Conservation (phyloP, 345 rosid genomes). For the Boechera stricta region DNA sequence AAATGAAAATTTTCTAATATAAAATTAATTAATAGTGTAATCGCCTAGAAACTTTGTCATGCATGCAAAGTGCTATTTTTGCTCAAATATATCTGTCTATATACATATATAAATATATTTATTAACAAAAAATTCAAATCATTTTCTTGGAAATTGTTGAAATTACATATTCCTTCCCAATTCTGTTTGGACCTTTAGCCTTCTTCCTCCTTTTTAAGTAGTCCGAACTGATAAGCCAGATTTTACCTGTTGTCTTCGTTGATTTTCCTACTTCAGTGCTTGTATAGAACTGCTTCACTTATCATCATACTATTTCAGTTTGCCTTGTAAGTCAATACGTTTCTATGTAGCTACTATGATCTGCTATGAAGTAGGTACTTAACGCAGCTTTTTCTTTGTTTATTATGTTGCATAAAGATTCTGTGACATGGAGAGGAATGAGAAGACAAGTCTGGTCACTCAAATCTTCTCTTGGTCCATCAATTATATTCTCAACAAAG, state of each 20-base stretch:
- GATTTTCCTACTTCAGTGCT: background rate
- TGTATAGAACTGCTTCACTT: background rate
- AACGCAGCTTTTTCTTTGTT: background rate
- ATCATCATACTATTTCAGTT: background rate
- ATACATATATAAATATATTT: too few relatives aligned
- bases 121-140: too few relatives aligned
- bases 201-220: too few relatives aligned
- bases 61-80: slow-evolving; percentile 18
- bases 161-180: too few relatives aligned
- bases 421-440: slow-evolving; percentile 12
- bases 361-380: background rate
- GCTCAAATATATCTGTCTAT: background rate
- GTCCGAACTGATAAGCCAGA: background rate
- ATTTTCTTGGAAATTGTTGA: too few relatives aligned
- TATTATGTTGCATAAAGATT: background rate
- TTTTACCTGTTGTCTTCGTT: background rate
- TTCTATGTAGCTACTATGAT: background rate
- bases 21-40: background rate
- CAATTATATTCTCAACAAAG: slow-evolving; percentile 34
- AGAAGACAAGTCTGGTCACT: slow-evolving; percentile 23
- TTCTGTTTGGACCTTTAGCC: too few relatives aligned
- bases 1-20: background rate
- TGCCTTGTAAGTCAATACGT: background rate
- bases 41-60: background rate
- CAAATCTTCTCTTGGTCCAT: slow-evolving; percentile 49